phyloP scores from a whole-genome alignment of 108 stramenopile species.

The Poteriospumella lacustris region DNA sequence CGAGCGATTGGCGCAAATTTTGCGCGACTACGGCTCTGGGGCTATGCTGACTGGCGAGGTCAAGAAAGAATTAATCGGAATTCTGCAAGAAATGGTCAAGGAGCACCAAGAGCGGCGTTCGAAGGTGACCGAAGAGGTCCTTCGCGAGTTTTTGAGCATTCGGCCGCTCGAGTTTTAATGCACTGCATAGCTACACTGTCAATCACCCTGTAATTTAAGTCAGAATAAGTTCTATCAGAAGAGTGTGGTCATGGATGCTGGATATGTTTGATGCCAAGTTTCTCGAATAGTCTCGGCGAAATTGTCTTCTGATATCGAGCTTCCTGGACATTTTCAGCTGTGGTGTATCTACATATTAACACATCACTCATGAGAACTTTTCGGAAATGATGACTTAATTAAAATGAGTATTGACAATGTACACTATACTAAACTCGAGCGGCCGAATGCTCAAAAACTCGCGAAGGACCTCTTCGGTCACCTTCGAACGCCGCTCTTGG shows the following conservation, averaged over 20 bases:
- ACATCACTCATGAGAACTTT: too few species aligned
- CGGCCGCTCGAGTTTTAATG: slow-evolving; percentile 40
- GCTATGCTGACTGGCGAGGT: slow-evolving; percentile 88
- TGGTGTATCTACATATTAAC: too few species aligned
- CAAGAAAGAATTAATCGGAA: slow-evolving; percentile 71
- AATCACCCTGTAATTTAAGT: not conserved
- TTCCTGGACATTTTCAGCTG: not conserved
- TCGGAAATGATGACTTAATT: too few species aligned
- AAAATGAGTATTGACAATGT: not conserved
- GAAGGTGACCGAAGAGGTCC: slow-evolving; percentile 77
- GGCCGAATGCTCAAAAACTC: slow-evolving; percentile 76
- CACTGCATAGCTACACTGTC: not conserved
- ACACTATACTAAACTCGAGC: slow-evolving; percentile 29
- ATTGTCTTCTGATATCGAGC: not conserved
- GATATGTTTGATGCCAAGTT: not conserved
- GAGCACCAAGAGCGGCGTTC: slow-evolving; percentile 79
- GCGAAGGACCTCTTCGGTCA: slow-evolving; percentile 80
- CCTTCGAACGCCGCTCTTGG: slow-evolving; percentile 70
- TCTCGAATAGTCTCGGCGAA: not conserved
- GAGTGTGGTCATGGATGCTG: not conserved
- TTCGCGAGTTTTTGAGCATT: slow-evolving; percentile 79
- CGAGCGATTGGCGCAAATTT: slow-evolving; percentile 79
- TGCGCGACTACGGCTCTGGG: slow-evolving; percentile 76
- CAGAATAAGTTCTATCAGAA: not conserved
- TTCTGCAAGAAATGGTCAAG: slow-evolving; percentile 74